These are phyloP conservation scores for Phytophthora citrophthora DNA, from an alignment of 352 stramenopile genomes.

Conservation along the genomic window DNA sequence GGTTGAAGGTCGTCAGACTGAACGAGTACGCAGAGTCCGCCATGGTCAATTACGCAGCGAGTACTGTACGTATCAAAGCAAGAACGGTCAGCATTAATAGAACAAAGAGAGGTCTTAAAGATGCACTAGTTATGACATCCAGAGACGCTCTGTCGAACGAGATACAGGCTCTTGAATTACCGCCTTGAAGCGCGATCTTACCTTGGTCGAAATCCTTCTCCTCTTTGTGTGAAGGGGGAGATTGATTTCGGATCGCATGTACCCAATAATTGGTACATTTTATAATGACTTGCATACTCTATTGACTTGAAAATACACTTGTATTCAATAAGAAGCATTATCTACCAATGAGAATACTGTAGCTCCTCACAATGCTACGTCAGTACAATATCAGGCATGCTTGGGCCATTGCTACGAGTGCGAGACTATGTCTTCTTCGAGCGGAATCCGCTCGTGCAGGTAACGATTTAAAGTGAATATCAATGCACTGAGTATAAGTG, in stretches of 20 bases:
- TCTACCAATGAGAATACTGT: slow-evolving; percentile 13
- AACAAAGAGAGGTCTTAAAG: not conserved
- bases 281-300: not conserved
- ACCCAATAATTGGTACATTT: slow-evolving; percentile 19
- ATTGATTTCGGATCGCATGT: slow-evolving; percentile 27
- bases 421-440: slow-evolving; percentile 71
- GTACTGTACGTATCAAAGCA: slow-evolving; percentile 1
- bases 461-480: slow-evolving; percentile 10
- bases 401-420: slow-evolving; percentile 34
- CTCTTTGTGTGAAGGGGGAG: slow-evolving; percentile 34
- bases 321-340: slow-evolving; percentile 1
- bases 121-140: not conserved
- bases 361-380: slow-evolving; percentile 10
- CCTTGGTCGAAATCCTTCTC: slow-evolving; percentile 39
- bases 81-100: slow-evolving; percentile 6
- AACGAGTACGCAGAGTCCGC: slow-evolving; percentile 98
- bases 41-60: slow-evolving; percentile 66
- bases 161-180: slow-evolving; percentile 5
- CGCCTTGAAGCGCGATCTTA: slow-evolving; percentile 36
- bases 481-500: not conserved
- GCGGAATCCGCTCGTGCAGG: slow-evolving; percentile 75
- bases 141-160: not conserved
- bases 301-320: not conserved
- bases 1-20: slow-evolving; percentile 99
- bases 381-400: slow-evolving; percentile 24